phyloP scores from a whole-genome alignment of 108 stramenopile species.

The Epithemia pelagica region DNA sequence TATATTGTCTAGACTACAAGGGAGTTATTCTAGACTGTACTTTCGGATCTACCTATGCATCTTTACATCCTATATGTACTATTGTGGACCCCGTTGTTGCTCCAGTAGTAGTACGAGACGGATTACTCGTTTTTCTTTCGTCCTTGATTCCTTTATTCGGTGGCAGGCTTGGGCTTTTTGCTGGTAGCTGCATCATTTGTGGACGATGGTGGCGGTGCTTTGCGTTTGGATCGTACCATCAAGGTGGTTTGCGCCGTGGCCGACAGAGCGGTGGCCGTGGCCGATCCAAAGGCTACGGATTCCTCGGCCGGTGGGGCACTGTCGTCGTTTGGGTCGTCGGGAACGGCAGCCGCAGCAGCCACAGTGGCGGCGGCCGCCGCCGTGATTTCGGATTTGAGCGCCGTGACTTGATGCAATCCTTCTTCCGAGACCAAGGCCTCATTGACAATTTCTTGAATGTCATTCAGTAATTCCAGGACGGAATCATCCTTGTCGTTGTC shows the following conservation, averaged over 20 bases:
- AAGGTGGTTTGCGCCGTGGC: slow-evolving; percentile 18
- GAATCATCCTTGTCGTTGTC: background rate
- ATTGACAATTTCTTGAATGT: slow-evolving; percentile 83
- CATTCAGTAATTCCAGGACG: slow-evolving; percentile 53
- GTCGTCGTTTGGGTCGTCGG: background rate
- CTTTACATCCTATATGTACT: too few relatives aligned
- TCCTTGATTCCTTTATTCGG: too few relatives aligned
- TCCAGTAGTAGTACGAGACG: too few relatives aligned
- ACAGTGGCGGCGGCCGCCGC: slow-evolving; percentile 12
- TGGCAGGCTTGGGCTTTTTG: too few relatives aligned
- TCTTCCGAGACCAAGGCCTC: slow-evolving; percentile 46
- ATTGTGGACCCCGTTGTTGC: too few relatives aligned
- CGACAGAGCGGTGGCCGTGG: slow-evolving; percentile 2
- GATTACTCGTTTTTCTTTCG: too few relatives aligned
- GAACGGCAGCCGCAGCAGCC: slow-evolving; percentile 8
- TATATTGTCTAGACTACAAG: too few relatives aligned
- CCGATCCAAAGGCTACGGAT: background rate
- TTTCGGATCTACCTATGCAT: too few relatives aligned
- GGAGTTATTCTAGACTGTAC: too few relatives aligned
- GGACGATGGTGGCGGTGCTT: background rate
- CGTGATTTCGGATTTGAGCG: slow-evolving; percentile 45
- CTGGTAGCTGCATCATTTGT: too few relatives aligned
- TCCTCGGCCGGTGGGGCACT: slow-evolving; percentile 2
- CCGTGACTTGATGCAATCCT: slow-evolving; percentile 43
- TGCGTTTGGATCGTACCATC: slow-evolving; percentile 9